Conservation (phyloP, 345 rosid genomes). For the Raphanus raphanistrum region DNA sequence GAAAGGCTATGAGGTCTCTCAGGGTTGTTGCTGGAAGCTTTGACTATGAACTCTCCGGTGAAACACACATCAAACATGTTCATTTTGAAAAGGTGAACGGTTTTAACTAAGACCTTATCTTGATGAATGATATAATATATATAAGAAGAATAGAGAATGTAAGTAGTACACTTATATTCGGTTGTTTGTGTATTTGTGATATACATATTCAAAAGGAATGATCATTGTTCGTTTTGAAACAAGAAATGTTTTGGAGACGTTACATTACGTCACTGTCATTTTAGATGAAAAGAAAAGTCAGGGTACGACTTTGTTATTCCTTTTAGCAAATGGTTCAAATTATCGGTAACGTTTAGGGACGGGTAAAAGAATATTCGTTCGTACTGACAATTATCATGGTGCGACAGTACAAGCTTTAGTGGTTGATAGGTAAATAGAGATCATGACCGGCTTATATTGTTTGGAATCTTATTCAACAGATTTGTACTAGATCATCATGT, state of each 20-base stretch:
- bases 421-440: conserved; percentile 23
- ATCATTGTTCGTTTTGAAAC: conserved; percentile 28
- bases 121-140: conserved; percentile 1
- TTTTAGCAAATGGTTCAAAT: conserved; percentile 25
- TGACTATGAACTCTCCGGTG: conserved; percentile 46
- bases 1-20: conserved; percentile 37
- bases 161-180: conserved; percentile 3
- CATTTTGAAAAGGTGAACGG: conserved; percentile 11
- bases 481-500: conserved; percentile 20
- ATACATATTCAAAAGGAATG: conserved; percentile 26
- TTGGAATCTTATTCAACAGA: conserved; percentile 18
- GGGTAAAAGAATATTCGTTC: conserved; percentile 33
- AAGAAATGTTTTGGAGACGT: conserved; percentile 14
- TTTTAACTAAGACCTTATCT: not conserved
- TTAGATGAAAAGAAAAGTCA: conserved; percentile 14
- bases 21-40: conserved; percentile 43
- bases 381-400: conserved; percentile 29
- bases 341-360: conserved; percentile 2
- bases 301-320: conserved; percentile 31
- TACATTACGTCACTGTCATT: conserved; percentile 33
- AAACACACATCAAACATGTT: conserved; percentile 45
- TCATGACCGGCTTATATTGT: conserved; percentile 2
- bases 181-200: conserved; percentile 15
- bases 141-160: not conserved
- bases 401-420: conserved; percentile 22